Evolutionary conservation across 2,329 filamentous ascomycete genomes (phyloP).

Genomic region (Raffaelea albimanens): DNA sequence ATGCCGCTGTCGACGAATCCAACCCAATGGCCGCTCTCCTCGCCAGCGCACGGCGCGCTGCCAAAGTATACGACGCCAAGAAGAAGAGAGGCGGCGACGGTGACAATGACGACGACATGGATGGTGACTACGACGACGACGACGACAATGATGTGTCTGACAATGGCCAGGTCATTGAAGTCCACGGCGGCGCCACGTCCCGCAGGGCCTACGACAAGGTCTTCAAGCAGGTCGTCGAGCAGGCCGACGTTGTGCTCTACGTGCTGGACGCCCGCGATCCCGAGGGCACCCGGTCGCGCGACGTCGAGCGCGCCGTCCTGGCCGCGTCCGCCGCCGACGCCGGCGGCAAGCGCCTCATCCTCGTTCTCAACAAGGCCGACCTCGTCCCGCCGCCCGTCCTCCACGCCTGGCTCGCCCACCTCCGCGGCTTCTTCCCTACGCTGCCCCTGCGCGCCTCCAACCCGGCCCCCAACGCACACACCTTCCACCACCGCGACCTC

Average conservation of each 20-base stretch:
- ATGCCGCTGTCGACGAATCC: conserved; percentile 54
- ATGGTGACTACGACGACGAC: conserved; percentile 46
- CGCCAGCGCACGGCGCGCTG: conserved; percentile 71
- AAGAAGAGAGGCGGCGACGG: conserved; percentile 46
- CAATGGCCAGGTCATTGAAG: conserved; percentile 37
- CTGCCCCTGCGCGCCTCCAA: conserved; percentile 78
- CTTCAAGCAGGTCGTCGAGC: conserved; percentile 86
- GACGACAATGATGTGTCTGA: conserved; percentile 26
- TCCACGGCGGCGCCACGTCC: conserved; percentile 51
- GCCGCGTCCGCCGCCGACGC: conserved; percentile 52
- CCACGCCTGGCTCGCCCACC: conserved; percentile 73
- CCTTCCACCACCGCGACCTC: conserved; percentile 84
- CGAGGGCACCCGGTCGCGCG: conserved; percentile 79
- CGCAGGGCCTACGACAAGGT: conserved; percentile 89
- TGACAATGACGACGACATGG: conserved; percentile 28
- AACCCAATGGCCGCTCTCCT: conserved; percentile 91
- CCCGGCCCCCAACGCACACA: conserved; percentile 75
- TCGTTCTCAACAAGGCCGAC: conserved; percentile 94
- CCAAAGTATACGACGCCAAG: conserved; percentile 62
- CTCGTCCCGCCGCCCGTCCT: conserved; percentile 74
- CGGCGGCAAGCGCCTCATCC: conserved; percentile 77
- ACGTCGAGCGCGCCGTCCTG: conserved; percentile 86
- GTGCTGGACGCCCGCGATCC: conserved; percentile 89
- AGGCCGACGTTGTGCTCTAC: conserved; percentile 85
- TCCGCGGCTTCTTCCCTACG: conserved; percentile 85